Conservation (phyloP, 768 basidiomycete species). For the Erythrobasidium yunnanense region DNA sequence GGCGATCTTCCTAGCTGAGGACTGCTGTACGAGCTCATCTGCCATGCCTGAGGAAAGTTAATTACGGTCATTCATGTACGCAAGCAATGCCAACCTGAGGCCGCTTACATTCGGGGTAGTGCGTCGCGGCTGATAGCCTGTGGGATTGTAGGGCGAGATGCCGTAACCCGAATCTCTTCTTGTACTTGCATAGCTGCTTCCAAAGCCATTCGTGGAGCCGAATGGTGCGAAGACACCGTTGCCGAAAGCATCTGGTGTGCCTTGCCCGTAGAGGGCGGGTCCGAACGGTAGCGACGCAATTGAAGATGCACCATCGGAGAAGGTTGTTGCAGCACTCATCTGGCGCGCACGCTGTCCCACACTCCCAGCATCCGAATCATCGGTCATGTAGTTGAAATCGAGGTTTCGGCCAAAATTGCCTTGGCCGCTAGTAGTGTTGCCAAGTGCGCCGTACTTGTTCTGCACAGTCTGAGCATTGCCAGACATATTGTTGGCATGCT, state of each 20-base stretch:
- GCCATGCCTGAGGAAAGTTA: too few species aligned
- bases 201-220: background rate
- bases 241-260: background rate
- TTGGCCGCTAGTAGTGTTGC: too few species aligned
- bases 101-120: background rate
- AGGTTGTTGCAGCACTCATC: background rate
- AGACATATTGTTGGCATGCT: too few species aligned
- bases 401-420: background rate
- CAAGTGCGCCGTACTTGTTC: too few species aligned
- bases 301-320: background rate
- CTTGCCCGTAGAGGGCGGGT: background rate
- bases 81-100: too few species aligned
- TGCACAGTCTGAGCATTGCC: too few species aligned
- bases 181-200: background rate
- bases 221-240: background rate
- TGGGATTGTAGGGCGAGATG: background rate
- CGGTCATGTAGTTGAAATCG: too few species aligned
- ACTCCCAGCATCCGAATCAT: too few species aligned
- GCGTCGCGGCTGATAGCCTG: background rate
- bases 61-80: too few species aligned
- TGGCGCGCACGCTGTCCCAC: background rate
- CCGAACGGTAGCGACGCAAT: background rate
- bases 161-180: constrained; percentile 21
- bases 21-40: too few species aligned
- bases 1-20: too few species aligned